Percentiles rank a stretch among this genome's conserved stretches.
These are phyloP conservation scores for Darksidea phi DNA, from an alignment of 495 filamentous ascomycete species.

Conservation along the genomic window DNA sequence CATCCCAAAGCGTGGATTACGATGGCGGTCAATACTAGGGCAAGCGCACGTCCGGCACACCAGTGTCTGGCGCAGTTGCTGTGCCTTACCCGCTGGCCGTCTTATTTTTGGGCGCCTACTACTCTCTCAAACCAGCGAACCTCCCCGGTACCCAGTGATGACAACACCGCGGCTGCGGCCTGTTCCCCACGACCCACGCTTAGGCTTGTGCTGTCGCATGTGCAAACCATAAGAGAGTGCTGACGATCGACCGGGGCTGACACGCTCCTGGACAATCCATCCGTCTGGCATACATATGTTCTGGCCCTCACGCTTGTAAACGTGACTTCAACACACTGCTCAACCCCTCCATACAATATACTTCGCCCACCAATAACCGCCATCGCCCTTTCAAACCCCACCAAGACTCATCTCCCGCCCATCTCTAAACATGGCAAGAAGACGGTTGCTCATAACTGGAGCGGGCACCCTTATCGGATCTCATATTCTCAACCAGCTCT, in stretches of 20 bases:
- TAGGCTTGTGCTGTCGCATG: slow-evolving; percentile 19
- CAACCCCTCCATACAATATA: slow-evolving; percentile 10
- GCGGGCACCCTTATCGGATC: slow-evolving; percentile 33
- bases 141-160: slow-evolving; percentile 15
- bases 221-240: slow-evolving; percentile 23
- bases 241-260: slow-evolving; percentile 19
- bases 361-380: neutral
- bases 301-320: slow-evolving; percentile 6
- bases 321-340: slow-evolving; percentile 6
- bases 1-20: slow-evolving; percentile 1
- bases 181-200: slow-evolving; percentile 20
- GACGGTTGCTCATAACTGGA: slow-evolving; percentile 36
- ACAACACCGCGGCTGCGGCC: slow-evolving; percentile 19
- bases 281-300: slow-evolving; percentile 17
- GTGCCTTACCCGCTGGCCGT: neutral
- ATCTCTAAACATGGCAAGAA: slow-evolving; percentile 27
- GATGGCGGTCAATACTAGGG: neutral
- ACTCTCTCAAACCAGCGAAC: neutral
- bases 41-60: slow-evolving; percentile 3
- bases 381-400: neutral
- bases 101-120: slow-evolving; percentile 5
- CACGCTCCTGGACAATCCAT: neutral
- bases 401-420: slow-evolving; percentile 15
- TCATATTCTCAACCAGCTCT: slow-evolving; percentile 36
- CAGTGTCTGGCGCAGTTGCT: slow-evolving; percentile 1